Evolutionary conservation across 129 eudicot genomes (phyloP), one percentile per base, ranked within the genome.

Genomic region (Chrysanthemum lavandulifolium): DNA sequence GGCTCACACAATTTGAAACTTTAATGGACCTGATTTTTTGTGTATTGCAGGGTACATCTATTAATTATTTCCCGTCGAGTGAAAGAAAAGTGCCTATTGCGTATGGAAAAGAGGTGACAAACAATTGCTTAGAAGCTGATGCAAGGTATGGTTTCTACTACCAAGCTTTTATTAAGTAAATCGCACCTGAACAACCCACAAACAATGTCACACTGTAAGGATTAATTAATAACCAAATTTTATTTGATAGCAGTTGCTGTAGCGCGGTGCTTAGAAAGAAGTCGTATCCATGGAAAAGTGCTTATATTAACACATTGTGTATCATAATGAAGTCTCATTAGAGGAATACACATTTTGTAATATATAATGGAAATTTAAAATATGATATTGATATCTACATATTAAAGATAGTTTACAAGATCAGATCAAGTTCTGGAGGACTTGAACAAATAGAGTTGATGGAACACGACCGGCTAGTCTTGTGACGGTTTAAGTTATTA

Each of bases 231-330:
- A 13, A 10, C 10, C 8, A 29, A 47, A 4, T 36, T 27, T 11
- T 68, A 0, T 0, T 50, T 71, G 58, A 9, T 74, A 84, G 87
- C 67, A 0, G 0, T 0, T 84, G 86, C 21, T 0, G 0, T 8
- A 0, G 21, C 0, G 0, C n/a, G 7, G 10, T 88, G 95, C 73
- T 50, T 88, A 16, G 86, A 82, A 13, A 11, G 11, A 0, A 23
- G 36, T 2, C 10, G 65, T 52, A 83, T 85, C 23, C 72, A 78
- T 61, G 84, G 85, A 31, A 85, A 88, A 58, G 84, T 88, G 43
- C 8, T 6, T 36, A 36, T 36, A 19, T 19, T 36, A 36, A 36
- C 45, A 36, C 45, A 36, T 36, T 36, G 45, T 36, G 45, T 36
- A 4, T 36, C 45, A 36, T 36, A 36, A 36, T 19, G 0, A 19